Base-by-base conservation (phyloP, 2,329 filamentous ascomycete genomes). In the Exophiala lecanii-corni region DNA sequence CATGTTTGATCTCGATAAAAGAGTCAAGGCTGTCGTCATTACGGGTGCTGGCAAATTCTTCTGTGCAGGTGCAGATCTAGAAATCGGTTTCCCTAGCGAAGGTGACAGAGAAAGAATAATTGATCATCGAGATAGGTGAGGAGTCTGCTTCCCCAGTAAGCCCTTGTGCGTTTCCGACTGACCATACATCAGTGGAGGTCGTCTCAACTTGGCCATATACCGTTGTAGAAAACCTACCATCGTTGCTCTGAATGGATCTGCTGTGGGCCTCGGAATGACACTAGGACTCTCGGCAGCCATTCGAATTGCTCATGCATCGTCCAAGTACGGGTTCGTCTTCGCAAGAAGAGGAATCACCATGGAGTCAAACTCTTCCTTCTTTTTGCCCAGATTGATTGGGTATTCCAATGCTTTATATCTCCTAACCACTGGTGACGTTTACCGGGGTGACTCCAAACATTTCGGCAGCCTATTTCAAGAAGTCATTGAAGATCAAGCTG, bases 261-360 rank as follows among this genome's bases (percentile, higher is more conserved):
- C 75, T n/a, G 77, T 79, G 3, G 78, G 77, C 39, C 40, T 80
- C 2, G 77, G 78, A 12, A 73, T 80, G 53, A 81, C 77, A 21
- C 74, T 79, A 71, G 75, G 76, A 13, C 66, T 81, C 2, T 69
- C 77, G 1, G 73, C 72, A 38, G 70, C 68, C 34, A 67, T 76
- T 39, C 66, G 73, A 35, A 42, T 79, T 48, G 73, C 65, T 25
- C 75, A 72, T 49, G 59, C 62, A 16, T 28, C 61, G 63, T 13
- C 79, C 79, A 9, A 82, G 56, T 73, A 85, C 45, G 82, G 81
- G 33, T 84, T 86, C 59, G 81, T 85, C 9, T 87, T 86, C 61
- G 70, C 76, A n/a, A 70, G 81, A 17, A 70, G 82, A 28, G 83
- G 82, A 1, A 70, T 86, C 56, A 72, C 77, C 45, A 81, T 84